These are phyloP conservation scores for Yarrowia deformans DNA, from an alignment of 805 yeast genomes.

Conservation along the genomic window DNA sequence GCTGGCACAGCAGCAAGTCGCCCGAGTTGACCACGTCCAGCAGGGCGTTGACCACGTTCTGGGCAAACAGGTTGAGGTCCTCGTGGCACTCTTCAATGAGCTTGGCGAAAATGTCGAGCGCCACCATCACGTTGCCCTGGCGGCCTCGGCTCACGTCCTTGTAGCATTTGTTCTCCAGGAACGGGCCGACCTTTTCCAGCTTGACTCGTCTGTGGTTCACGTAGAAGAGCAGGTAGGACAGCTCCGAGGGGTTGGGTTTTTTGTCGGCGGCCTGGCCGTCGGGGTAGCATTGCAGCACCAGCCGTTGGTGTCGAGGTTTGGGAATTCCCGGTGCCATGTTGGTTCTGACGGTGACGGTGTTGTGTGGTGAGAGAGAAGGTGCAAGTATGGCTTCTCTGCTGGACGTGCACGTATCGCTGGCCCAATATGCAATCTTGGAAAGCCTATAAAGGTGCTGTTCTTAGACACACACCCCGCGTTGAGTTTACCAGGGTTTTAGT, in stretches of 20 bases:
- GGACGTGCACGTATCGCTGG: no score
- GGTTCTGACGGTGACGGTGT: no score
- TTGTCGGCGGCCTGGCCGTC: conserved; percentile 86
- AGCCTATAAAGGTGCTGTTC: conserved; percentile 8
- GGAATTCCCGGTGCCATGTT: conserved; percentile 49
- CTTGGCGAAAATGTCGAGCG: conserved; percentile 71
- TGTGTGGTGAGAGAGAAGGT: no score
- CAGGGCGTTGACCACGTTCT: conserved; percentile 68
- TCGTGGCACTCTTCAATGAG: conserved; percentile 79
- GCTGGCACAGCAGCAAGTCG: conserved; percentile 68
- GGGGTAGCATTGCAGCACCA: conserved; percentile 92
- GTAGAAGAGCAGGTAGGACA: conserved; percentile 85
- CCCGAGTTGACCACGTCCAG: conserved; percentile 58
- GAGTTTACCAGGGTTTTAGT: conserved; percentile 24
- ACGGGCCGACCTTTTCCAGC: conserved; percentile 81
- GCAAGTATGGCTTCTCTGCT: no score
- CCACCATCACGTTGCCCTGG: conserved; percentile 83
- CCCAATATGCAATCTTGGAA: not conserved
- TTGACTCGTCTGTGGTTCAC: conserved; percentile 90
- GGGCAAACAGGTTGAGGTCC: conserved; percentile 83
- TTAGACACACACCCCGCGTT: conserved; percentile 28
- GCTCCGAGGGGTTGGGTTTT: conserved; percentile 90
- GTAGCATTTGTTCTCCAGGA: conserved; percentile 66
- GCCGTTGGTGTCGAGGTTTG: conserved; percentile 85
- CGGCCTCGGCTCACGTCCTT: conserved; percentile 67